phyloP scores from a whole-genome alignment of 768 basidiomycete genomes.

The Leucosporidium creatinivorum region DNA sequence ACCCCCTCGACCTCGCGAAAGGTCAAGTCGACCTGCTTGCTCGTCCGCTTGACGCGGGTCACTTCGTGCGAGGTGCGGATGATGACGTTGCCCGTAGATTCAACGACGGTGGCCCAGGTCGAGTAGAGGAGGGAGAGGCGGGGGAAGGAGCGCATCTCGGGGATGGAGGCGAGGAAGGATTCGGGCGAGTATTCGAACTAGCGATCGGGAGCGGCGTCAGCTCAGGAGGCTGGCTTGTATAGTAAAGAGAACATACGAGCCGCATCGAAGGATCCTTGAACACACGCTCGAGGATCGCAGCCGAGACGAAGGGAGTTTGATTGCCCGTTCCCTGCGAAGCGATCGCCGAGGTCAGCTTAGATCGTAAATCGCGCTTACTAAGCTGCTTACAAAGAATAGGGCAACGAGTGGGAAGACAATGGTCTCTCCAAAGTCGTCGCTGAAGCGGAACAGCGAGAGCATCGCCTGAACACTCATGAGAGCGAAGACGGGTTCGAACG shows the following conservation, averaged over 20 bases:
- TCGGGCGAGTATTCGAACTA: background rate
- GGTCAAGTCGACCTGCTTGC: background rate
- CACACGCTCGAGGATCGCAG: slow-evolving; percentile 1
- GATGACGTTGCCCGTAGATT: background rate
- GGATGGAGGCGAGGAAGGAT: slow-evolving; percentile 1
- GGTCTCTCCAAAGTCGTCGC: background rate
- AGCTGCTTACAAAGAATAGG: background rate
- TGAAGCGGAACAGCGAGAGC: background rate
- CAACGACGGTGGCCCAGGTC: background rate
- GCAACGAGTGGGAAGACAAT: background rate
- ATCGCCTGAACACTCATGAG: background rate
- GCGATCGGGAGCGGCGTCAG: background rate
- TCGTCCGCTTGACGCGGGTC: background rate
- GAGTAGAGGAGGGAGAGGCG: background rate
- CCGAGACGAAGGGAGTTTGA: background rate
- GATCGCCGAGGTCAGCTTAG: no score
- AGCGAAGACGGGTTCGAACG: background rate
- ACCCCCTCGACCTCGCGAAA: background rate
- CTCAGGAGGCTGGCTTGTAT: background rate
- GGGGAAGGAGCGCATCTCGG: background rate
- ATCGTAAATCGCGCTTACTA: no score
- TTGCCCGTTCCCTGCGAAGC: background rate
- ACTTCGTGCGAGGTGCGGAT: background rate
- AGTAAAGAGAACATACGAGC: background rate
- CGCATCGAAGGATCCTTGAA: slow-evolving; percentile 9